Conservation (phyloP, 2,329 filamentous ascomycete genomes). For the Botryosphaeria dothidea region DNA sequence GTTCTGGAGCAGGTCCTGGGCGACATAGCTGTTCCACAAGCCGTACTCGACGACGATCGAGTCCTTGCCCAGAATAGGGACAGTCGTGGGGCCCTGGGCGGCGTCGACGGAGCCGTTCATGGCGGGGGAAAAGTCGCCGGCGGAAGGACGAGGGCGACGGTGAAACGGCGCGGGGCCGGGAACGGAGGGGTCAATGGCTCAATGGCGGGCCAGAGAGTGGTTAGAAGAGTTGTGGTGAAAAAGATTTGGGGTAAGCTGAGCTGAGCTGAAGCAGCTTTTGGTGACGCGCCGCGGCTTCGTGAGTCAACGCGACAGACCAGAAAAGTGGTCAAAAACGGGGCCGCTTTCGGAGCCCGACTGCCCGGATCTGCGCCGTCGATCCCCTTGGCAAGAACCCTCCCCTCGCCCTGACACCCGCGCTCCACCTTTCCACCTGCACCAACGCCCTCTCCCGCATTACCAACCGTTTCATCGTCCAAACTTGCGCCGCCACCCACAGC, state of each 20-base stretch:
- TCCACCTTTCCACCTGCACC: not conserved
- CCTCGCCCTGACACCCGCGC: not conserved
- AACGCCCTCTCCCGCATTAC: not conserved
- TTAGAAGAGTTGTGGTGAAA: not conserved
- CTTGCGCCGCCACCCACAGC: too few relatives aligned
- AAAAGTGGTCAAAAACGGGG: constrained; percentile 16
- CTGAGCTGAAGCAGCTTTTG: not conserved
- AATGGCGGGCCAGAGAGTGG: not conserved
- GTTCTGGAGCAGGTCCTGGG: constrained; percentile 75
- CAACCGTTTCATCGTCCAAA: too few relatives aligned
- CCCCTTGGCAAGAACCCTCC: not conserved
- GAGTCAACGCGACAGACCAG: constrained; percentile 12
- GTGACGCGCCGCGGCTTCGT: not conserved
- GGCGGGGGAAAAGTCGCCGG: not conserved
- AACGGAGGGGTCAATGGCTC: not conserved
- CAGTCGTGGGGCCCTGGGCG: constrained; percentile 54
- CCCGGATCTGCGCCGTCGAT: not conserved
- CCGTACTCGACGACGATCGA: constrained; percentile 90
- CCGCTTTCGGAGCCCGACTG: constrained; percentile 12
- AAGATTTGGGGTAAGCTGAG: not conserved
- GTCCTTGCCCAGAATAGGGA: constrained; percentile 84
- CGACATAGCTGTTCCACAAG: constrained; percentile 81
- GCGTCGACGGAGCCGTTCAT: constrained; percentile 13
- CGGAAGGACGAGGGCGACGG: not conserved
- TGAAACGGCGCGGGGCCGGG: constrained; percentile 8